Evolutionary conservation across 768 basidiomycete genomes (phyloP), one percentile per base, ranked within the genome.

Genomic region (Amanita inopinata): DNA sequence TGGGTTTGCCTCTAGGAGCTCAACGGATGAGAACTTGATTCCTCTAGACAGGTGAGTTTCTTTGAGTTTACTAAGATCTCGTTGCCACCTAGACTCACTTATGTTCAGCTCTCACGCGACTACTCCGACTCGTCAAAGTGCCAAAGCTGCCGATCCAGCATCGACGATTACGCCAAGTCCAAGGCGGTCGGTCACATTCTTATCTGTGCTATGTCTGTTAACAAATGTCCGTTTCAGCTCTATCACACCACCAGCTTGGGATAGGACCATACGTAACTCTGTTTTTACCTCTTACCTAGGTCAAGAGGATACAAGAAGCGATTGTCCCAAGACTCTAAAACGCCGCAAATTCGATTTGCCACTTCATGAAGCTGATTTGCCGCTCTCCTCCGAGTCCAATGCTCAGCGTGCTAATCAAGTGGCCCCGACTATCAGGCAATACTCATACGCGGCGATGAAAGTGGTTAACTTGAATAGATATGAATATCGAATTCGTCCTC

Each of bases 401-500:
- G 5, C 31, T 34, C 5, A 27, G 22, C 12, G 49, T 51, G 27
- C 41, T 56, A 19, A 51, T 59, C 17, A 48, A 58, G 23, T 55
- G 59, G 31, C 61, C 58, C 10, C 54, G 51, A 33, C 57, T 50
- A 3, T 61, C 56, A 49, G 52, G 30, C 17, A 53, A 49, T n/a
- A 49, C 44, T 23, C 42, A 5, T 31, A 44, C 11, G 9, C 19
- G 4, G 34, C 18, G 12, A 27, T 25, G 17, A 62, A 51, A 38
- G 38, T 49, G 28, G 46, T 41, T 45, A 63, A 59, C 51, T 14
- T 54, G 23, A 70, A 71, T 44, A 51, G 57, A 23, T 77, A 74
- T 52, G 52, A 60, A 24, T 87, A 82, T 46, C 57, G 58, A 1
- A 44, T 47, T n/a, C 42, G 55, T 7, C 76, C 83, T 0, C 85